Evolutionary conservation across 148 eudicot species (phyloP), one percentile per base, ranked within the genome.

Genomic region (Drosera capensis): DNA sequence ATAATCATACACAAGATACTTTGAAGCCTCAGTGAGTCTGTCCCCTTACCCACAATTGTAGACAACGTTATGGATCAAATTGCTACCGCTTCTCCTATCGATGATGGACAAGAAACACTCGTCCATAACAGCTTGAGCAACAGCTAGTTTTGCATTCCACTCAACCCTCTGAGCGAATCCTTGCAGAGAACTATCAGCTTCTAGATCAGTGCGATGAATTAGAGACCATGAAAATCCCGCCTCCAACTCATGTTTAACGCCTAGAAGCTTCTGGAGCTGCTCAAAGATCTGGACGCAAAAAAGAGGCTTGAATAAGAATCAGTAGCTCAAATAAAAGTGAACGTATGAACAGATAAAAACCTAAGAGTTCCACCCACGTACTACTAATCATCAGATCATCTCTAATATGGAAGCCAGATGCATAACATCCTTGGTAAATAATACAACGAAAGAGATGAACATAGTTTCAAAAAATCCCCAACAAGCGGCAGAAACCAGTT

Each of bases 101-200:
- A 57, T 52, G 43, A 92, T 72, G 29, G 99, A 94, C 78, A 92
- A 55, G 74, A 92, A 92, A 48, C 99, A 92, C 67, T 92, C 99
- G 40, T 85, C 78, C 93, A 92, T 78, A 51, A 92, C 74, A 53
- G 80, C 78, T 28, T 67, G 60, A 18, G 99, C 94, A 57, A 92
- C 90, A 71, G 95, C 99, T 28, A 92, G 67, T 73, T 92, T 92
- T 26, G 95, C 79, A 58, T 92, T 92, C 74, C 88, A 73, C 67
- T 78, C 88, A 50, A 85, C 84, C 66, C 74, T 78, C 45, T 63
- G 76, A 35, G 85, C 42, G 59, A 56, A 66, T 50, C 76, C 72
- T 58, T 59, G 71, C 23, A 45, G 62, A 3, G 77, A 71, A 20
- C 71, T 49, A 60, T 92, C 94, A 20, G 71, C 43, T 23, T 52